phyloP scores from a whole-genome alignment of 2,329 filamentous ascomycete genomes.

The Emmonsiellopsis sp. region DNA sequence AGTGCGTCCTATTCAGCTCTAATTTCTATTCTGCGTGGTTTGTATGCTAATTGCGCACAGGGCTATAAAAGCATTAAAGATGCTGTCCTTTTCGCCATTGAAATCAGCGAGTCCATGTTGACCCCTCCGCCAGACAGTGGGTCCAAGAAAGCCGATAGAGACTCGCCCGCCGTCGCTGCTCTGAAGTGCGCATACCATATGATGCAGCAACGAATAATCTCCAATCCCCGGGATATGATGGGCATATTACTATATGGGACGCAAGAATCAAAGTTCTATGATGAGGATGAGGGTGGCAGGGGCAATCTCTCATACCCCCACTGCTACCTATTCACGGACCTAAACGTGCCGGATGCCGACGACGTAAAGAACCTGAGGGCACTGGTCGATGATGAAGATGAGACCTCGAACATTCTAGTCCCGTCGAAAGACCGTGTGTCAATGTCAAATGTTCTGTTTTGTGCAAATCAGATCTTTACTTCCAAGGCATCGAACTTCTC shows the following conservation, averaged over 20 bases:
- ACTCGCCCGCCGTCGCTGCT: slow-evolving; percentile 71
- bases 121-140: slow-evolving; percentile 51
- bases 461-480: slow-evolving; percentile 92
- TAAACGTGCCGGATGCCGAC: slow-evolving; percentile 75
- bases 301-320: slow-evolving; percentile 66
- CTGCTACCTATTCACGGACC: slow-evolving; percentile 82
- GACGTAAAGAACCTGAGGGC: slow-evolving; percentile 73
- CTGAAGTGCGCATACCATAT: slow-evolving; percentile 89
- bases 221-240: slow-evolving; percentile 94
- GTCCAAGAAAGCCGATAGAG: slow-evolving; percentile 66
- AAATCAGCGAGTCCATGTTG: slow-evolving; percentile 84
- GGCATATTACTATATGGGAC: slow-evolving; percentile 89
- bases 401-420: slow-evolving; percentile 57
- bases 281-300: slow-evolving; percentile 49
- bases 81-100: slow-evolving; percentile 94
- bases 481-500: slow-evolving; percentile 91
- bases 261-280: slow-evolving; percentile 68
- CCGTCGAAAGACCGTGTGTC: slow-evolving; percentile 59
- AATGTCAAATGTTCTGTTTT: slow-evolving; percentile 87
- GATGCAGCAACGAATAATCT: slow-evolving; percentile 98
- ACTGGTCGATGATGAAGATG: slow-evolving; percentile 69
- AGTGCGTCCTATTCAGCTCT: slow-evolving; percentile 16
- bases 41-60: slow-evolving; percentile 33
- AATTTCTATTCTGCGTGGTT: neutral
- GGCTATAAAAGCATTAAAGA: slow-evolving; percentile 89